Percentiles rank a stretch among this genome's conserved stretches.
Evolutionary conservation across 2,329 filamentous ascomycete genomes (phyloP).

Genomic region (Venturia nashicola): DNA sequence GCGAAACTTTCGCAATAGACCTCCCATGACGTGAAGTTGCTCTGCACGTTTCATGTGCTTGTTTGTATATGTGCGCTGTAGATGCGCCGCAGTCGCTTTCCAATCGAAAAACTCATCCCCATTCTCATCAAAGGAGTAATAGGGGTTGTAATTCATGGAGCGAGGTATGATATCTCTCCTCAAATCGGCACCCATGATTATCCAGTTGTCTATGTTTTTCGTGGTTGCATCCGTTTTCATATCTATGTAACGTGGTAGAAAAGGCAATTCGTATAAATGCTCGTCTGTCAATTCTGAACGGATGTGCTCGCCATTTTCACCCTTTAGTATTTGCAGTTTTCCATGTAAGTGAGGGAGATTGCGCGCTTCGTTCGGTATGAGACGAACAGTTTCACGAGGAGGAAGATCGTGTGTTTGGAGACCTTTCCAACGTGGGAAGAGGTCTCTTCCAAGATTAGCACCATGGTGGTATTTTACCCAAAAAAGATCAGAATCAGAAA

Average conservation of each 20-base stretch:
- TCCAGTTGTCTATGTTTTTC: conserved; percentile 1
- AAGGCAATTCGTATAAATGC: background rate
- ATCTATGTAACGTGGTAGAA: background rate
- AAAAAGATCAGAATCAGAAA: background rate
- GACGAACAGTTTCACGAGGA: background rate
- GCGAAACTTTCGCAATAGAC: background rate
- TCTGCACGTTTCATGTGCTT: conserved; percentile 1
- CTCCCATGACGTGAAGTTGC: background rate
- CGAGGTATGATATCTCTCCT: background rate
- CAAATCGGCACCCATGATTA: conserved; percentile 1
- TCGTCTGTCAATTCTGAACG: background rate
- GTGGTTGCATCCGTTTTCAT: background rate
- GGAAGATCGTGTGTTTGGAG: background rate
- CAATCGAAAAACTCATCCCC: background rate
- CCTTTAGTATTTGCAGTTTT: background rate
- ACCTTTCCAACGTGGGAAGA: background rate
- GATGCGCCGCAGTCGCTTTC: background rate
- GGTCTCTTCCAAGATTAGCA: background rate
- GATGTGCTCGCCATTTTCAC: background rate
- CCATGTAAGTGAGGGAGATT: background rate
- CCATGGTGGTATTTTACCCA: background rate
- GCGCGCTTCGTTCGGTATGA: background rate
- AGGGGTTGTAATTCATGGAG: background rate
- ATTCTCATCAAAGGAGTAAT: background rate
- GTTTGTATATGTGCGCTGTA: background rate